Evolutionary conservation across 345 rosid genomes (phyloP).

Genomic region (Passiflora organensis): DNA sequence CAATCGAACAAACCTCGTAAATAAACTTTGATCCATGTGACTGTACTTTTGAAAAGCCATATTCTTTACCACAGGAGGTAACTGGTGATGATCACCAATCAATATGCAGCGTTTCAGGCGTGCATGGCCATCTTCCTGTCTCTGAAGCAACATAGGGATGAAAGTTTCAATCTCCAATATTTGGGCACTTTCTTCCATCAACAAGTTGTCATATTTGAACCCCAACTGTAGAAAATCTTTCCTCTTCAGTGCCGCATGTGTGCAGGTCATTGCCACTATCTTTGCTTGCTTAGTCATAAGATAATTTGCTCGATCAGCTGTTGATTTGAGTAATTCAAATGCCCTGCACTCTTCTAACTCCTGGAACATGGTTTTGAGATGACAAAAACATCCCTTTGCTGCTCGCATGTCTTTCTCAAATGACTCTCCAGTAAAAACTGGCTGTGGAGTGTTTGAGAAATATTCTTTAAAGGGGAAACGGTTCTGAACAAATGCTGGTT

Average conservation of each 20-base stretch:
- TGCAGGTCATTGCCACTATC: conserved; percentile 99
- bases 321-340: conserved; percentile 97
- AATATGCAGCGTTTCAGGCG: conserved; percentile 96
- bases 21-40: conserved; percentile 99
- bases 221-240: conserved; percentile 96
- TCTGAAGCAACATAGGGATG: conserved; percentile 98
- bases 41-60: conserved; percentile 99
- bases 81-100: conserved; percentile 98
- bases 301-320: conserved; percentile 98
- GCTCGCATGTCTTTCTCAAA: conserved; percentile 93
- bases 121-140: conserved; percentile 98
- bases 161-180: conserved; percentile 98
- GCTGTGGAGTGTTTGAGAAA: conserved; percentile 75
- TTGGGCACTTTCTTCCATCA: conserved; percentile 99
- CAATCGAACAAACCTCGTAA: conserved; percentile 94
- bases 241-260: conserved; percentile 97
- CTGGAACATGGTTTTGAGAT: conserved; percentile 88
- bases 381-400: conserved; percentile 88
- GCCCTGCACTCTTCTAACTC: conserved; percentile 99
- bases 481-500: conserved; percentile 67
- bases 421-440: conserved; percentile 75
- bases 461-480: conserved; percentile 89
- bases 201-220: conserved; percentile 90
- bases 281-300: conserved; percentile 98
- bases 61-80: conserved; percentile 98